A percentile compares a stretch with the other conserved stretches of the same genome.
These are phyloP conservation scores for Fraxinus cuspidata DNA, from an alignment of 257 asterid species.

Conservation along the genomic window DNA sequence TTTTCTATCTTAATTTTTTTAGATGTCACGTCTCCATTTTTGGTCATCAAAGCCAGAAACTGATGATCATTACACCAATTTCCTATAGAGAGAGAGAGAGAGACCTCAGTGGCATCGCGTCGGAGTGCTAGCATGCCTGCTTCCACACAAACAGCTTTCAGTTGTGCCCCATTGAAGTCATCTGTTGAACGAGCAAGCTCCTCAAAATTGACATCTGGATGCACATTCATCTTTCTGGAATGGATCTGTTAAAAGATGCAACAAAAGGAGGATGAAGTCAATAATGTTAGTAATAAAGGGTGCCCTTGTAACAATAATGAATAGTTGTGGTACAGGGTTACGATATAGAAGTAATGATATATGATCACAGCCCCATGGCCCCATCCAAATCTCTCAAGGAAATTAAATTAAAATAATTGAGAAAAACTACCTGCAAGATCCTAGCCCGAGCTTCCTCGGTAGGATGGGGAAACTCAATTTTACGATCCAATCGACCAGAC, in stretches of 20 bases:
- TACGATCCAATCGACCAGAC: constrained; percentile 95
- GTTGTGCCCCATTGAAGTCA: constrained; percentile 95
- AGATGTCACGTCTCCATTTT: neutral
- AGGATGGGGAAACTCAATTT: constrained; percentile 75
- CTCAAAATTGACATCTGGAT: constrained; percentile 62
- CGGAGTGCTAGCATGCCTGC: constrained; percentile 99
- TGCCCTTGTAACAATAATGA: neutral
- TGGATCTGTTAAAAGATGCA: constrained; percentile 39
- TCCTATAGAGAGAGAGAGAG: constrained; percentile 19
- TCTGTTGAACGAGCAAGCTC: constrained; percentile 62
- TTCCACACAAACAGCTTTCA: constrained; percentile 96
- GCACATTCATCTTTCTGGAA: constrained; percentile 59
- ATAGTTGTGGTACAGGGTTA: neutral
- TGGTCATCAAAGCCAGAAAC: neutral
- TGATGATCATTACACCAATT: neutral
- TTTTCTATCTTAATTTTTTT: too few species aligned
- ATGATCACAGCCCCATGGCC: neutral
- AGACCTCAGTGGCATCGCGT: constrained; percentile 95
- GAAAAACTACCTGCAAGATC: constrained; percentile 59
- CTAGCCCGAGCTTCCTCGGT: constrained; percentile 86
- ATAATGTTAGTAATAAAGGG: neutral
- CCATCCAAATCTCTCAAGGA: neutral
- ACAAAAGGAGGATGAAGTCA: neutral
- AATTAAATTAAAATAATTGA: neutral
- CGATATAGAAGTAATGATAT: neutral